These are phyloP conservation scores for Thamnidium elegans DNA, from an alignment of 192 early-diverging fungal species.

Conservation along the genomic window DNA sequence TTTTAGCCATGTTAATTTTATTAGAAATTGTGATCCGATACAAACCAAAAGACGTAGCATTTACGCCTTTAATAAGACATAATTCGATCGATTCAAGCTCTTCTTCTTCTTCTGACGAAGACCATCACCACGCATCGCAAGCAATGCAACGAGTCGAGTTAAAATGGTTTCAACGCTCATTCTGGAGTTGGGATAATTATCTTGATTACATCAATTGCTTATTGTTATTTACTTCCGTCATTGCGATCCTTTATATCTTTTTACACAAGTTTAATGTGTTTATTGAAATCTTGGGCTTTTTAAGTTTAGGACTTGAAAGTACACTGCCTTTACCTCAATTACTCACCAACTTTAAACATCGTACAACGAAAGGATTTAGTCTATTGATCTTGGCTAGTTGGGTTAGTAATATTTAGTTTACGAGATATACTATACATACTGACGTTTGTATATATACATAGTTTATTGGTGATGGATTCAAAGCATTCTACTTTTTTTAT, in stretches of 20 bases:
- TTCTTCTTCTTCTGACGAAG: not conserved
- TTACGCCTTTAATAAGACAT: not conserved
- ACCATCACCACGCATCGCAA: not conserved
- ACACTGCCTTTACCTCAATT: slow-evolving; percentile 58
- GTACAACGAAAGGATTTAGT: slow-evolving; percentile 52
- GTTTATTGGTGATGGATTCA: slow-evolving; percentile 57
- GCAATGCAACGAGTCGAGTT: not conserved
- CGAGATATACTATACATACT: not conserved
- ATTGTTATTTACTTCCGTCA: slow-evolving; percentile 17
- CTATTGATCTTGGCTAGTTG: slow-evolving; percentile 32
- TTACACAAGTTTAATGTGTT: slow-evolving; percentile 25
- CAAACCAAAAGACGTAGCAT: slow-evolving; percentile 25
- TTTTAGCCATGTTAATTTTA: slow-evolving; percentile 47
- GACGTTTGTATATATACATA: slow-evolving; percentile 15
- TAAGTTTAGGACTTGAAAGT: slow-evolving; percentile 51
- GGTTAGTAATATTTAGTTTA: slow-evolving; percentile 23
- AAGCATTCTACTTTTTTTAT: slow-evolving; percentile 56
- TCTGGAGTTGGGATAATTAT: slow-evolving; percentile 44
- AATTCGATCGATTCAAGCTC: not conserved
- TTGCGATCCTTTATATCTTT: slow-evolving; percentile 28
- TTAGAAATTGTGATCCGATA: slow-evolving; percentile 46
- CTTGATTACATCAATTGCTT: slow-evolving; percentile 41
- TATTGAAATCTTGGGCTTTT: slow-evolving; percentile 37
- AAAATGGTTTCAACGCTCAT: slow-evolving; percentile 16
- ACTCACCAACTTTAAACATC: slow-evolving; percentile 40